phyloP scores from a whole-genome alignment of 2,329 filamentous ascomycete genomes.

The Hortaea werneckii region DNA sequence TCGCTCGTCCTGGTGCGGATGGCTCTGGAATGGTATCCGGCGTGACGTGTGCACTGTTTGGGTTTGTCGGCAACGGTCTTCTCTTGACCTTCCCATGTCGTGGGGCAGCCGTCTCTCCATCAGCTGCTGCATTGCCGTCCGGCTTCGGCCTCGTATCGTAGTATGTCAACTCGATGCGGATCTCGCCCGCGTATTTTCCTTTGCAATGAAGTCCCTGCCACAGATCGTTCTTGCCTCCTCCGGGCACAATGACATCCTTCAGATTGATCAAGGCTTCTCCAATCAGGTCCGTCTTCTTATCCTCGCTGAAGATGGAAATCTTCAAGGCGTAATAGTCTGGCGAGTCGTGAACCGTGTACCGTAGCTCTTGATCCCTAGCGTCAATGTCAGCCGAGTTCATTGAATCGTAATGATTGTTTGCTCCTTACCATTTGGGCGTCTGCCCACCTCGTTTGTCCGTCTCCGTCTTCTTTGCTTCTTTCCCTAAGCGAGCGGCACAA shows the following conservation, averaged over 20 bases:
- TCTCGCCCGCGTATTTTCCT: constrained; percentile 91
- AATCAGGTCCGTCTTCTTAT: constrained; percentile 94
- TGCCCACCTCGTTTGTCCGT: constrained; percentile 92
- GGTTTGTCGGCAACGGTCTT: constrained; percentile 72
- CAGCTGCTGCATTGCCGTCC: constrained; percentile 47
- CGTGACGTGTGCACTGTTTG: constrained; percentile 41
- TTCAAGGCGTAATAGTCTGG: constrained; percentile 95
- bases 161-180: constrained; percentile 90
- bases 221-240: constrained; percentile 85
- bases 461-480: constrained; percentile 94
- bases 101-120: constrained; percentile 15
- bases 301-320: constrained; percentile 92
- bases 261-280: constrained; percentile 88
- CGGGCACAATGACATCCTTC: constrained; percentile 66
- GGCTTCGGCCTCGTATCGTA: constrained; percentile 81
- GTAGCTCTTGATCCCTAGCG: constrained; percentile 87
- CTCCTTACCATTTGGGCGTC: constrained; percentile 79
- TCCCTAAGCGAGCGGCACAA: constrained; percentile 84
- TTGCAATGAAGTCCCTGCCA: constrained; percentile 85
- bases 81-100: constrained; percentile 52
- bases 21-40: constrained; percentile 18
- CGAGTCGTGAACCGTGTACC: constrained; percentile 92
- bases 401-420: neutral
- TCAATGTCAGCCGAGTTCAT: neutral
- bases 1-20: constrained; percentile 18